Conservation (phyloP, 805 yeast genomes). For the Pichia cabralensis region DNA sequence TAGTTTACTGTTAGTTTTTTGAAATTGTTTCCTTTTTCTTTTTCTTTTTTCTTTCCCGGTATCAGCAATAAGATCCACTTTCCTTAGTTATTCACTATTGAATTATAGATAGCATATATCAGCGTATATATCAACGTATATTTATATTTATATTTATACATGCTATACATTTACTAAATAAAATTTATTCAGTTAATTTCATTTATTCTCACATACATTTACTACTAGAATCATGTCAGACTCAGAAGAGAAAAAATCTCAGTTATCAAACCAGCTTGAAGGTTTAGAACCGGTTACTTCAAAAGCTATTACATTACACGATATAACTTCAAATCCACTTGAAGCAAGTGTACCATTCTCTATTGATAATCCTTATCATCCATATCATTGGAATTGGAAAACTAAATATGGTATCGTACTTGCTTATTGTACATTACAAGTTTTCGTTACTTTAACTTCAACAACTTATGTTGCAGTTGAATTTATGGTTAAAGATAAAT, state of each 20-base stretch:
- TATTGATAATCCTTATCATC: conserved; percentile 24
- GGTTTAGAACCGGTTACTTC: conserved; percentile 10
- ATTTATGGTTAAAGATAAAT: conserved; percentile 20
- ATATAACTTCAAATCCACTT: conserved; percentile 19
- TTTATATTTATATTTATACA: no score
- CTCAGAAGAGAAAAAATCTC: conserved; percentile 8
- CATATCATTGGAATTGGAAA: conserved; percentile 23
- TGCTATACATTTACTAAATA: no score
- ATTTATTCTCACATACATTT: no score
- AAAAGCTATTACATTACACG: conserved; percentile 17
- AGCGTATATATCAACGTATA: no score
- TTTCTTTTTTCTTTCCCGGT: no score
- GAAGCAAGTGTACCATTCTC: conserved; percentile 22
- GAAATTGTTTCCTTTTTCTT: no score
- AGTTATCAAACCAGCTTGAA: conserved; percentile 8
- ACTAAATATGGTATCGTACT: conserved; percentile 18
- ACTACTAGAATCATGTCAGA: no score
- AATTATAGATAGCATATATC: no score
- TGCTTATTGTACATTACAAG: conserved; percentile 23
- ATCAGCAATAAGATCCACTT: no score
- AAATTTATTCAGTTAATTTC: no score
- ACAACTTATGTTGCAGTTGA: conserved; percentile 26
- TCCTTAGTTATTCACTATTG: no score
- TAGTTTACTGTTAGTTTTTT: no score
- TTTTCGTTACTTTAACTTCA: conserved; percentile 25